Evolutionary conservation across 768 basidiomycete genomes (phyloP), one percentile per base, ranked within the genome.

Genomic region (Leccinum variicolor): DNA sequence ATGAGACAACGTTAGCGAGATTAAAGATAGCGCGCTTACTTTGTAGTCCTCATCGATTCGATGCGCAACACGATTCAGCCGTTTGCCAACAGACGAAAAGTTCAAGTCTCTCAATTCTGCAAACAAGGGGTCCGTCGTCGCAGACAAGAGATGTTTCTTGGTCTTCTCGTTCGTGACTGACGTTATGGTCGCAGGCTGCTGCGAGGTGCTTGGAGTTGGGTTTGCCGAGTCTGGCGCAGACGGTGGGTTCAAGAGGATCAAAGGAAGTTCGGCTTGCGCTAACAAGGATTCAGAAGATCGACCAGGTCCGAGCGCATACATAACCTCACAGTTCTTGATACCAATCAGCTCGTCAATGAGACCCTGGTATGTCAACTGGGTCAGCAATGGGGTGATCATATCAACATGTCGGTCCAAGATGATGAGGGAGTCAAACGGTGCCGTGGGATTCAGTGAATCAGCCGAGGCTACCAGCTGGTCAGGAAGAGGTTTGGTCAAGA

Each of bases 361-460:
- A 19, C 97, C 97, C 69, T 98, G 90, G 64, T 98, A 98, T 0
- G 97, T 99, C 56, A 98, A 77, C 66, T 98, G 95, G 3, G 97
- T 98, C 48, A 96, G 82, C 52, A 98, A 77, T 1, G 97, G 94
- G 0, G 97, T 97, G 58, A 98, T 86, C 90, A 98, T 90, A 67
- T 99, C 97, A 10, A 90, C 85, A 33, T 86, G 85, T 50, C 97
- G 85, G 71, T 99, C 97, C 56, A 99, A 64, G 36, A 98, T 79
- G 62, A 99, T 87, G 58, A 98, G 75, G 14, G 85, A 87, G 69
- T 99, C 97, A 54, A 98, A 81, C 52, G 79, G 83, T 15, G 83
- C 83, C 3, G 84, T 82, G 10, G 78, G 69, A 9, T 80, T 72
- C 6, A 79, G 67, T 3, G 80, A 70, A 10, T 74, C 73, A 23